Evolutionary conservation across 2,329 filamentous ascomycete species (phyloP).

Genomic region (Aspergillus phoenicis): DNA sequence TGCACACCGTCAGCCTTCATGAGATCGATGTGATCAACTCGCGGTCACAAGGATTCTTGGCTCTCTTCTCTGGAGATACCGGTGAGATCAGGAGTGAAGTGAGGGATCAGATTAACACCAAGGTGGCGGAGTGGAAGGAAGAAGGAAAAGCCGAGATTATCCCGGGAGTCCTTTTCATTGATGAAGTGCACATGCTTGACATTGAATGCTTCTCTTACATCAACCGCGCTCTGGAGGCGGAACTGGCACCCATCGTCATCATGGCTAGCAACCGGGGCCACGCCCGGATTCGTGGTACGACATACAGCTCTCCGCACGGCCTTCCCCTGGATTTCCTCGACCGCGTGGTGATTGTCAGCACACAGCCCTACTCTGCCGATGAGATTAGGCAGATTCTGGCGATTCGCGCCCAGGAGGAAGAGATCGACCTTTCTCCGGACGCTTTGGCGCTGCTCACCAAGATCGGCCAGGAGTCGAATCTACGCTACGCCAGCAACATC

Average conservation of each 20-base stretch:
- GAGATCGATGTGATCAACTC: constrained; percentile 99
- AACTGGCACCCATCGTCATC: constrained; percentile 94
- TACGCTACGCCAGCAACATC: constrained; percentile 96
- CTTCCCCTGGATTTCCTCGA: constrained; percentile 95
- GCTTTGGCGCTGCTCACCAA: constrained; percentile 92
- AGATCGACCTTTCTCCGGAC: constrained; percentile 87
- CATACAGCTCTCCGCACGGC: constrained; percentile 90
- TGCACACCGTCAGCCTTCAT: constrained; percentile 94
- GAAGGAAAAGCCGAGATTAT: constrained; percentile 99
- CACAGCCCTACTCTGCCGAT: constrained; percentile 76
- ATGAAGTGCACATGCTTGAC: constrained; percentile 99
- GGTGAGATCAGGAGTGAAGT: constrained; percentile 97
- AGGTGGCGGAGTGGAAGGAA: constrained; percentile 98
- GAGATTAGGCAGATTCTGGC: constrained; percentile 91
- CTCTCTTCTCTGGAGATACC: constrained; percentile 95
- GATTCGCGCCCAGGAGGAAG: constrained; percentile 92
- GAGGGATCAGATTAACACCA: constrained; percentile 97
- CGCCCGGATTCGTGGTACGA: constrained; percentile 88
- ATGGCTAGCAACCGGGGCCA: constrained; percentile 98
- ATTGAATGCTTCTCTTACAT: constrained; percentile 99
- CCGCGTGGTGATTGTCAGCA: constrained; percentile 94
- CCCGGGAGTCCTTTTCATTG: constrained; percentile 94
- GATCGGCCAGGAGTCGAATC: constrained; percentile 87
- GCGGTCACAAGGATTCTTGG: constrained; percentile 94
- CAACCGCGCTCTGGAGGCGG: constrained; percentile 93